These are phyloP conservation scores for Endogone sp. DNA, from an alignment of 192 early-diverging fungal genomes.

Conservation along the genomic window DNA sequence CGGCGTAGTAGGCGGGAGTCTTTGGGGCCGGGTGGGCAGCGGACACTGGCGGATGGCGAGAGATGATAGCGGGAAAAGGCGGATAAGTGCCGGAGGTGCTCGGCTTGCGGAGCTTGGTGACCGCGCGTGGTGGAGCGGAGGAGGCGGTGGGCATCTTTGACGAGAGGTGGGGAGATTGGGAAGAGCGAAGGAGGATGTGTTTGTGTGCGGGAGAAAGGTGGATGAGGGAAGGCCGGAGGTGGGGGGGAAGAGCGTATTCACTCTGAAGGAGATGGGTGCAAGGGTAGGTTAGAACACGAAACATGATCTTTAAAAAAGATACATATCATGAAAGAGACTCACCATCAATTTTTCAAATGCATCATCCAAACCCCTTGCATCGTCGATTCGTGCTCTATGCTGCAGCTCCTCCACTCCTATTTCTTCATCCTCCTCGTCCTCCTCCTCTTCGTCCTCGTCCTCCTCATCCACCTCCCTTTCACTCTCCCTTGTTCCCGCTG, in stretches of 20 bases:
- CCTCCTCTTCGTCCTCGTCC: not conserved
- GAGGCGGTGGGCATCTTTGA: not conserved
- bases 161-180: not conserved
- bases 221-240: not conserved
- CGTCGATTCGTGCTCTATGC: not conserved
- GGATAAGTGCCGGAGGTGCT: not conserved
- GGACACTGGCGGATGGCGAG: not conserved
- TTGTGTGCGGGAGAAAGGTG: not conserved
- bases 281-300: not conserved
- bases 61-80: not conserved
- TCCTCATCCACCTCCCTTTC: not conserved
- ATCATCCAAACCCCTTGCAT: not conserved
- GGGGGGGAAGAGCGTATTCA: not conserved
- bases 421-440: not conserved
- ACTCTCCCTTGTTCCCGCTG: too few relatives aligned
- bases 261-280: not conserved
- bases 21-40: not conserved
- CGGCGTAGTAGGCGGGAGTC: not conserved
- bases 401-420: not conserved
- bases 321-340: not conserved
- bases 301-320: not conserved
- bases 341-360: conserved; percentile 1
- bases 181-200: not conserved
- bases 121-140: not conserved
- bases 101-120: not conserved